These are phyloP conservation scores for Penicillium frequentans DNA, from an alignment of 2,329 filamentous ascomycete genomes.

Conservation along the genomic window DNA sequence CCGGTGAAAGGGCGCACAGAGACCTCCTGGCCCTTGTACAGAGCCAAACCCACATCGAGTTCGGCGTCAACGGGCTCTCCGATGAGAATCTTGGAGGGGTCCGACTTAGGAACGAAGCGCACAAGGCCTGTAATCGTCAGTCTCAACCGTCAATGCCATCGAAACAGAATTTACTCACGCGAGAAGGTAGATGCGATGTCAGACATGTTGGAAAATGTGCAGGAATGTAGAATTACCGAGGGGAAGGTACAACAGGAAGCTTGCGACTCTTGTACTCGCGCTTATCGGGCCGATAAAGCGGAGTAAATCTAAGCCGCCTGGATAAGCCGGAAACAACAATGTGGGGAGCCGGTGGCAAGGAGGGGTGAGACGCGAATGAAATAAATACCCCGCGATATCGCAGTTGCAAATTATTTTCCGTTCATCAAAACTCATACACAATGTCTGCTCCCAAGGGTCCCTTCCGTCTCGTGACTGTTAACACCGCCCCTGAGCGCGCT, in stretches of 20 bases:
- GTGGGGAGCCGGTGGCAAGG: slow-evolving; percentile 19
- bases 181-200: slow-evolving; percentile 40
- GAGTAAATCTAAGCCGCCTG: slow-evolving; percentile 28
- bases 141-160: background rate
- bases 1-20: slow-evolving; percentile 59
- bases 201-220: slow-evolving; percentile 24
- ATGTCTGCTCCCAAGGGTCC: slow-evolving; percentile 52
- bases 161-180: slow-evolving; percentile 20
- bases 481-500: slow-evolving; percentile 66
- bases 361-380: slow-evolving; percentile 4
- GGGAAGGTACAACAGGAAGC: background rate
- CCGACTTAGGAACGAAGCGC: slow-evolving; percentile 57
- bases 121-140: slow-evolving; percentile 53
- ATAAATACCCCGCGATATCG: slow-evolving; percentile 21
- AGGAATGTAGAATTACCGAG: background rate
- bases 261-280: background rate
- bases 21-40: slow-evolving; percentile 58
- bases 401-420: background rate
- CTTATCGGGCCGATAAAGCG: slow-evolving; percentile 8
- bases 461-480: slow-evolving; percentile 66
- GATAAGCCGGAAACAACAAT: slow-evolving; percentile 21
- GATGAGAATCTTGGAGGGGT: slow-evolving; percentile 52
- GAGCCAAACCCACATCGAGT: slow-evolving; percentile 59
- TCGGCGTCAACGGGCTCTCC: slow-evolving; percentile 56
- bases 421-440: slow-evolving; percentile 4